These are phyloP conservation scores for Auriscalpium vulgare DNA, from an alignment of 768 basidiomycete genomes.

Conservation along the genomic window DNA sequence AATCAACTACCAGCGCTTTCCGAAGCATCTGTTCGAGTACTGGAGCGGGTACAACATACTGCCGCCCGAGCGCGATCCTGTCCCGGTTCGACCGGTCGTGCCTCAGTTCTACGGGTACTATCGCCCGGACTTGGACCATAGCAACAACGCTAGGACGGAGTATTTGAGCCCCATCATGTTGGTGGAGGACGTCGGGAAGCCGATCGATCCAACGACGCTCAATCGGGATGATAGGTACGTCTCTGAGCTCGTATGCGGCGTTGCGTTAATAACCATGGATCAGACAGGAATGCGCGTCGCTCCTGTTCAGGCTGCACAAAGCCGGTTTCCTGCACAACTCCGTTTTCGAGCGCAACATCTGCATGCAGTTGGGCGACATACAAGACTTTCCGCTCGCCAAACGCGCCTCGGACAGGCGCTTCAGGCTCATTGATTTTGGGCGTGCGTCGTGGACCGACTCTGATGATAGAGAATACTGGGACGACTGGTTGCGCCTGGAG, in stretches of 20 bases:
- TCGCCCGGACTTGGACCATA: conserved; percentile 1
- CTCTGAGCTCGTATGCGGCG: no score
- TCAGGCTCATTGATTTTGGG: conserved; percentile 44
- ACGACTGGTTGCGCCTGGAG: no score
- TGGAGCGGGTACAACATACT: conserved; percentile 43
- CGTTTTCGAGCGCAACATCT: conserved; percentile 32
- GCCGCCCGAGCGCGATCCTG: conserved; percentile 33
- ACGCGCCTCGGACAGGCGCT: conserved; percentile 23
- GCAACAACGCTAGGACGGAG: conserved; percentile 6
- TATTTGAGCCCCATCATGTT: conserved; percentile 33
- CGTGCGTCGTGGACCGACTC: conserved; percentile 12
- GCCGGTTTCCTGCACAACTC: conserved; percentile 35
- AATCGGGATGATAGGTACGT: conserved; percentile 17
- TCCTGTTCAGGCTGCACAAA: conserved; percentile 33
- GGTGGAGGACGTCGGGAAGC: conserved; percentile 37
- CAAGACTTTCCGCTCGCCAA: conserved; percentile 22
- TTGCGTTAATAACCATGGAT: no score
- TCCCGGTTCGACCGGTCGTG: conserved; percentile 42
- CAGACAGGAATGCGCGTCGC: conserved; percentile 21
- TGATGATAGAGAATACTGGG: no score
- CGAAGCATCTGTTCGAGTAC: conserved; percentile 37
- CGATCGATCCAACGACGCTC: conserved; percentile 23
- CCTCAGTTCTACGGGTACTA: conserved; percentile 64
- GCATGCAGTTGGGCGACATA: conserved; percentile 33
- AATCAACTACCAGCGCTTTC: conserved; percentile 35